Evolutionary conservation across 805 yeast species (phyloP).

Genomic region (Saccharomycopsis sp.): DNA sequence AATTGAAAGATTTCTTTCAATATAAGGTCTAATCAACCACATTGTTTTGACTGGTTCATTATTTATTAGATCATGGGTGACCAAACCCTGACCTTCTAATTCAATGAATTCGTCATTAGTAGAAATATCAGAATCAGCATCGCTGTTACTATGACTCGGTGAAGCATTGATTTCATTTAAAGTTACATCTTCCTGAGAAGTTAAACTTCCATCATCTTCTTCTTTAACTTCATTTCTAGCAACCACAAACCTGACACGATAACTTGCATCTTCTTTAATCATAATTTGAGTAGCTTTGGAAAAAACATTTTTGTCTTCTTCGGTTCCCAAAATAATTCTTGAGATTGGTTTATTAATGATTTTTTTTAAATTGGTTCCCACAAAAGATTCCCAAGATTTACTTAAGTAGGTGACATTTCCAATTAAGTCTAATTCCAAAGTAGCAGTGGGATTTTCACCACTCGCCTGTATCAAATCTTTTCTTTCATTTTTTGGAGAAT

Average conservation of each 20-base stretch:
- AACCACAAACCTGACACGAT: conserved; percentile 63
- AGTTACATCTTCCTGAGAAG: conserved; percentile 2
- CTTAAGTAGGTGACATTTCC: conserved; percentile 70
- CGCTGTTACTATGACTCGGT: neutral
- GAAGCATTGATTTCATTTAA: neutral
- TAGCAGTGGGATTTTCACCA: conserved; percentile 62
- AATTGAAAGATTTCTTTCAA: conserved; percentile 39
- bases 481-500: conserved; percentile 14
- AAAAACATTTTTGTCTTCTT: conserved; percentile 57
- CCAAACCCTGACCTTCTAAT: conserved; percentile 88
- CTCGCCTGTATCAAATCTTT: conserved; percentile 53
- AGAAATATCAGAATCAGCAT: conserved; percentile 28
- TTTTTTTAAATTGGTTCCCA: conserved; percentile 53
- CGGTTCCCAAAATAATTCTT: conserved; percentile 52
- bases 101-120: conserved; percentile 58
- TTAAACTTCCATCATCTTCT: neutral
- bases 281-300: conserved; percentile 58
- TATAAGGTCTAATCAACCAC: conserved; percentile 85
- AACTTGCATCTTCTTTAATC: conserved; percentile 65
- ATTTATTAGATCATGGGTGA: conserved; percentile 53
- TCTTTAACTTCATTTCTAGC: conserved; percentile 24
- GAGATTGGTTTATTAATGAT: conserved; percentile 49
- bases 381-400: conserved; percentile 67
- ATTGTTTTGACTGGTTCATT: conserved; percentile 68
- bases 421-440: conserved; percentile 73